Base-by-base conservation (phyloP, 495 filamentous ascomycete genomes). In the Astrothelium subdiscretum region DNA sequence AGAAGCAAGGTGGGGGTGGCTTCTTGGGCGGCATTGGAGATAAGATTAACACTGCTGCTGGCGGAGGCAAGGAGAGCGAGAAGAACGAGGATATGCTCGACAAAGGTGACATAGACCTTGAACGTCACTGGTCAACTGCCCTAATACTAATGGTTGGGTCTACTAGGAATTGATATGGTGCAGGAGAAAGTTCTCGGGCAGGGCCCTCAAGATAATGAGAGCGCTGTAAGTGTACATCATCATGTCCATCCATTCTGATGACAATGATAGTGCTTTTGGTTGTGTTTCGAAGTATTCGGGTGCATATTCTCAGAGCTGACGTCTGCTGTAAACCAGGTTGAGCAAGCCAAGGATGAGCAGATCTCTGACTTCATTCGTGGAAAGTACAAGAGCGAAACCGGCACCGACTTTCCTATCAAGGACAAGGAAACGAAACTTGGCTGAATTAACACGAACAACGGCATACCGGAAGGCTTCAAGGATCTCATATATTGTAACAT, bases 301-400 rank as follows among this genome's bases (percentile, higher is more conserved):
- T 48, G 20, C 5, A n/a, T 1, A 22, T 48, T 20, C 43, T 15
- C 13, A 48, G 15, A 48, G 48, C 24, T 54, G 48, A 54, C 24
- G 20, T 12, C 8, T n/a, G 2, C 24, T 10, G 24, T 54, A 24
- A 11, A 29, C 10, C 8, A 54, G 48, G 15, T 54, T 38, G 87
- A 90, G 72, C 87, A 90, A 69, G 85, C 83, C 66, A 88, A 89
- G 76, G 87, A 90, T 69, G 83, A 87, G 71, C 68, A 81, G 72
- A 85, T 87, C 58, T 80, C 51, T 59, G 74, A 70, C 60, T 68
- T 80, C 71, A 83, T 90, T 63, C 80, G 87, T 22, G 71, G 72
- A 2, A 75, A 83, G 71, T 88, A 85, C 74, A 85, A 85, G 79
- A 76, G 71, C 24, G 70, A 70, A 0, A 83, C 81, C 0, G 87